These are phyloP conservation scores for Vaccinium macrocarpon DNA, from an alignment of 148 eudicot species.

Conservation along the genomic window DNA sequence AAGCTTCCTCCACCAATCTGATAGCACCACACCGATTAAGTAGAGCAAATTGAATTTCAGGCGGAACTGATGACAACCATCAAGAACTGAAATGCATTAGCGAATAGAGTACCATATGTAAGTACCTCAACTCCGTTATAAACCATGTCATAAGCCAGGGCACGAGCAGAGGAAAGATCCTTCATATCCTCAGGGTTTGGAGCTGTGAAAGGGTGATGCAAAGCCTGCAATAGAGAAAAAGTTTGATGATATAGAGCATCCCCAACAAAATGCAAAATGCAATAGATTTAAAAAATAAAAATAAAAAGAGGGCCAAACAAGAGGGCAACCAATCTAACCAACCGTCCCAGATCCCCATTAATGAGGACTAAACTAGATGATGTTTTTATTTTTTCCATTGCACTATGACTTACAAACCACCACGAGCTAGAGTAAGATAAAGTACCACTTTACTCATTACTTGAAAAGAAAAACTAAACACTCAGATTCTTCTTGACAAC, in stretches of 20 bases:
- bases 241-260: not conserved
- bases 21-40: not conserved
- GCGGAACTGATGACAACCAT: not conserved
- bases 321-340: not conserved
- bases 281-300: not conserved
- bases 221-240: constrained; percentile 49
- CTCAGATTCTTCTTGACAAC: not conserved
- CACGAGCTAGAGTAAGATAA: not conserved
- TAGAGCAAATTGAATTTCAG: not conserved
- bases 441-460: not conserved
- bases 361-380: not conserved
- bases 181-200: constrained; percentile 92
- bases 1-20: constrained; percentile 85
- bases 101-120: constrained; percentile 1
- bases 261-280: not conserved
- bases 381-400: not conserved
- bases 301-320: not conserved
- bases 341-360: not conserved
- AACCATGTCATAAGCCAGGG: constrained; percentile 99
- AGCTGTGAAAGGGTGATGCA: constrained; percentile 98
- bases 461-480: not conserved
- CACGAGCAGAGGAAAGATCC: constrained; percentile 91
- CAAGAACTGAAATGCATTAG: not conserved
- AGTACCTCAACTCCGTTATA: constrained; percentile 96
- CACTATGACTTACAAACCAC: not conserved